Conservation (phyloP, 2,329 filamentous ascomycete genomes). For the Penicillium sp. region DNA sequence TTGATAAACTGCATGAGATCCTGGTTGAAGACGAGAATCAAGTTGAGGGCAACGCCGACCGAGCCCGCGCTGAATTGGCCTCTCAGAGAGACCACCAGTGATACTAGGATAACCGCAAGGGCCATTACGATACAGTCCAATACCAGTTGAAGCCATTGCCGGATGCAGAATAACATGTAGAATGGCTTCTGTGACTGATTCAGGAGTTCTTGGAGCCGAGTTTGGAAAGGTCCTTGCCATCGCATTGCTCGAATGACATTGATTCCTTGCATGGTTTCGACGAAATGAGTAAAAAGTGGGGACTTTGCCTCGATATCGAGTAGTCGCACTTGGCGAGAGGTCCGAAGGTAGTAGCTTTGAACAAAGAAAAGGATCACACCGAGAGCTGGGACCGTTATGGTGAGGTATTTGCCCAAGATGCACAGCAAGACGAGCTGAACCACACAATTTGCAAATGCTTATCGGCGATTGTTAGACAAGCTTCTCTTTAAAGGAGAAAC, state of each 20-base stretch:
- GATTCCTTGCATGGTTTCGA: conserved; percentile 10
- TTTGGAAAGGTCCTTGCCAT: conserved; percentile 44
- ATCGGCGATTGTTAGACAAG: background rate
- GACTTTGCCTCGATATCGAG: conserved; percentile 18
- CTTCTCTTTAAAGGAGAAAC: background rate
- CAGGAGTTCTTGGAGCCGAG: conserved; percentile 40
- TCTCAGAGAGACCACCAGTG: conserved; percentile 42
- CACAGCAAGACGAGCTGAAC: conserved; percentile 8
- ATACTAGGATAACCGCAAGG: conserved; percentile 46
- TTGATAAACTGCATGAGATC: conserved; percentile 39
- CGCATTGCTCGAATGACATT: conserved; percentile 18
- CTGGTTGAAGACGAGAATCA: conserved; percentile 50
- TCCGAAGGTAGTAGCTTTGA: conserved; percentile 14
- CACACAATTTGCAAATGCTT: conserved; percentile 8
- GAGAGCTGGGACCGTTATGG: conserved; percentile 5
- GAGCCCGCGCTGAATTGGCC: conserved; percentile 44
- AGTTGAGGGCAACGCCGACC: conserved; percentile 50
- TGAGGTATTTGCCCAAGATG: conserved; percentile 11
- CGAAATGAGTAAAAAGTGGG: conserved; percentile 13
- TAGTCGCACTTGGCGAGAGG: conserved; percentile 13
- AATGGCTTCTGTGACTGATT: conserved; percentile 48
- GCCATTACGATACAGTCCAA: conserved; percentile 47
- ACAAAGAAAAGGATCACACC: conserved; percentile 7
- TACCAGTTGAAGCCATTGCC: conserved; percentile 47
- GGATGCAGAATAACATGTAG: conserved; percentile 48